Evolutionary conservation across 2,329 filamentous ascomycete genomes (phyloP).

Genomic region (Ambrosiella cleistominuta): DNA sequence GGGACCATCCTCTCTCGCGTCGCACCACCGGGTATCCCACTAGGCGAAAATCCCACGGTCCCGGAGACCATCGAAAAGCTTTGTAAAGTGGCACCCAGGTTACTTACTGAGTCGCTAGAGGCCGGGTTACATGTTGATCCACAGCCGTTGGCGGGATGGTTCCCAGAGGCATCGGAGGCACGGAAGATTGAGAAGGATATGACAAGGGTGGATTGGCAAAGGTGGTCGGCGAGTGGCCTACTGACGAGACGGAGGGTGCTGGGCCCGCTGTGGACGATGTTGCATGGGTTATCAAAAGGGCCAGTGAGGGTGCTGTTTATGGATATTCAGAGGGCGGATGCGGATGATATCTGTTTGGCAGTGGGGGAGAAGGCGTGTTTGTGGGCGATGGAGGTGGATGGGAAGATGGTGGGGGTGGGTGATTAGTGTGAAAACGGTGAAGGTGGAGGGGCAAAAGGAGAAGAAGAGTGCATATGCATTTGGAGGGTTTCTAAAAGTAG

Average conservation of each 20-base stretch:
- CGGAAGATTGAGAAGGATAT: constrained; percentile 55
- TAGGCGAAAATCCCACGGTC: constrained; percentile 28
- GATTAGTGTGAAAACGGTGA: constrained; percentile 19
- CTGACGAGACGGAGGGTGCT: constrained; percentile 37
- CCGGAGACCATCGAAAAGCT: constrained; percentile 29
- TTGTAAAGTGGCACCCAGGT: constrained; percentile 45
- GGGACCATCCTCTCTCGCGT: constrained; percentile 61
- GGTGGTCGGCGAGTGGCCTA: constrained; percentile 37
- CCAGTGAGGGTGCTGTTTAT: constrained; percentile 3
- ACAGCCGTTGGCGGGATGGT: not conserved
- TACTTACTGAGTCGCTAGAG: constrained; percentile 52
- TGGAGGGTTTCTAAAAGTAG: not conserved
- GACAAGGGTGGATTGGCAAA: constrained; percentile 40
- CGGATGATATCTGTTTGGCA: not conserved
- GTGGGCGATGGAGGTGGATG: not conserved
- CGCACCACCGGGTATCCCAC: constrained; percentile 36
- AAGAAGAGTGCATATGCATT: constrained; percentile 14
- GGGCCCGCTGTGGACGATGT: constrained; percentile 45
- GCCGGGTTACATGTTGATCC: constrained; percentile 48
- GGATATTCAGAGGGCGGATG: not conserved
- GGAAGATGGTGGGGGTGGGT: constrained; percentile 3
- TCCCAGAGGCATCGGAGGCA: constrained; percentile 32
- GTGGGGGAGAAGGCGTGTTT: not conserved
- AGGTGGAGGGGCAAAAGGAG: constrained; percentile 20
- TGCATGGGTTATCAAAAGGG: not conserved